These are phyloP conservation scores for Plasmodium chabaudi DNA, from an alignment of 169 alveolate genomes.

Conservation along the genomic window DNA sequence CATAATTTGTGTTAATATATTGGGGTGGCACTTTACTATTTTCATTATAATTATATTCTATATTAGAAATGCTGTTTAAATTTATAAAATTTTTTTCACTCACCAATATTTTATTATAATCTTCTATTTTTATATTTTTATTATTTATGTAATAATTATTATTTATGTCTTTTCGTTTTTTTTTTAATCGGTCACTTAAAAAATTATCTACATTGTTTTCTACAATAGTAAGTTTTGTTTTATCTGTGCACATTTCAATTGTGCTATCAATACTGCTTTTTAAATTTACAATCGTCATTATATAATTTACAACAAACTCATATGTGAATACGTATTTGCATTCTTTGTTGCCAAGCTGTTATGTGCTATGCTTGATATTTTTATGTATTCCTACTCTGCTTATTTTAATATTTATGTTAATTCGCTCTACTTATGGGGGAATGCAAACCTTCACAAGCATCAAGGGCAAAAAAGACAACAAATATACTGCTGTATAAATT, in stretches of 20 bases:
- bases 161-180: slow-evolving; percentile 4
- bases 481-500: no score
- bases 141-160: slow-evolving; percentile 20
- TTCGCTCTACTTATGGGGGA: no score
- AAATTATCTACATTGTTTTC: not conserved
- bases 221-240: slow-evolving; percentile 6
- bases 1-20: not conserved
- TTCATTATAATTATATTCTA: not conserved
- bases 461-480: no score
- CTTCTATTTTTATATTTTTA: slow-evolving; percentile 22
- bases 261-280: not conserved
- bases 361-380: no score
- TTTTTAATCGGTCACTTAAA: not conserved
- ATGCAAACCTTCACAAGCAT: no score
- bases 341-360: no score
- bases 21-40: not conserved
- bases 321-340: not conserved
- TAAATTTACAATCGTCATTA: slow-evolving; percentile 9
- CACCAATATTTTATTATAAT: no score
- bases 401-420: no score
- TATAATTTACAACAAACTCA: not conserved
- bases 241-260: slow-evolving; percentile 6
- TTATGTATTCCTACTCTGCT: no score
- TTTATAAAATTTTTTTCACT: not conserved
- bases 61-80: not conserved